Conservation (phyloP, 1,284 basidiomycete genomes). For the Microbotryum saponariae region DNA sequence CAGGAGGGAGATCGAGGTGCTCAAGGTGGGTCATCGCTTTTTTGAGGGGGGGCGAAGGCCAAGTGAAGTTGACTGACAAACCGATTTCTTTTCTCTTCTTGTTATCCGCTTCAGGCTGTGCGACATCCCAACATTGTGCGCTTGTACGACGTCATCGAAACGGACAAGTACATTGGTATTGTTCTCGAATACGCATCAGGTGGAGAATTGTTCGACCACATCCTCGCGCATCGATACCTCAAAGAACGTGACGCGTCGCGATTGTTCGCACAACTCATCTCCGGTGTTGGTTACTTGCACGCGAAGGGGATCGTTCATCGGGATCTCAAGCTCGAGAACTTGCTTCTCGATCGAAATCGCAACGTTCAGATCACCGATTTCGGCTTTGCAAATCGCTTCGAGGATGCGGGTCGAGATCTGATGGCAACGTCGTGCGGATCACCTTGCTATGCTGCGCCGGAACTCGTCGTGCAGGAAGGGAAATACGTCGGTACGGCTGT, state of each 20-base stretch:
- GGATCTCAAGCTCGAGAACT: conserved; percentile 97
- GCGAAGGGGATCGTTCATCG: conserved; percentile 99
- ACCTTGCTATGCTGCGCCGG: conserved; percentile 97
- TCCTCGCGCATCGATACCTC: conserved; percentile 93
- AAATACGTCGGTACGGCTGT: conserved; percentile 97
- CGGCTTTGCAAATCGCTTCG: conserved; percentile 96
- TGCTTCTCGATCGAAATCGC: conserved; percentile 90
- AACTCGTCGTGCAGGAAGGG: conserved; percentile 97
- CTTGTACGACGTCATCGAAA: conserved; percentile 97
- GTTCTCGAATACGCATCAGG: conserved; percentile 94
- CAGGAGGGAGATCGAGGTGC: conserved; percentile 92
- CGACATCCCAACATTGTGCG: conserved; percentile 98
- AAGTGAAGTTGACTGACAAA: background rate
- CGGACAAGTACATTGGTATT: conserved; percentile 99
- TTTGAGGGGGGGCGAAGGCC: background rate
- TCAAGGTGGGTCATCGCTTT: conserved; percentile 60
- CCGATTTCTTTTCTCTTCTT: background rate
- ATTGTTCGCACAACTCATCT: conserved; percentile 96
- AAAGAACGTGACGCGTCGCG: conserved; percentile 91
- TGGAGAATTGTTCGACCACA: conserved; percentile 98
- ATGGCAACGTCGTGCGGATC: conserved; percentile 98
- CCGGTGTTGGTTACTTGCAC: conserved; percentile 97
- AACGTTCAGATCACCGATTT: conserved; percentile 97
- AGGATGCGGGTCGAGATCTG: conserved; percentile 77
- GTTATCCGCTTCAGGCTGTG: conserved; percentile 54